Percentiles rank a stretch among this genome's conserved stretches.
Evolutionary conservation across 768 basidiomycete species (phyloP).

Genomic region (Suillus lakei): DNA sequence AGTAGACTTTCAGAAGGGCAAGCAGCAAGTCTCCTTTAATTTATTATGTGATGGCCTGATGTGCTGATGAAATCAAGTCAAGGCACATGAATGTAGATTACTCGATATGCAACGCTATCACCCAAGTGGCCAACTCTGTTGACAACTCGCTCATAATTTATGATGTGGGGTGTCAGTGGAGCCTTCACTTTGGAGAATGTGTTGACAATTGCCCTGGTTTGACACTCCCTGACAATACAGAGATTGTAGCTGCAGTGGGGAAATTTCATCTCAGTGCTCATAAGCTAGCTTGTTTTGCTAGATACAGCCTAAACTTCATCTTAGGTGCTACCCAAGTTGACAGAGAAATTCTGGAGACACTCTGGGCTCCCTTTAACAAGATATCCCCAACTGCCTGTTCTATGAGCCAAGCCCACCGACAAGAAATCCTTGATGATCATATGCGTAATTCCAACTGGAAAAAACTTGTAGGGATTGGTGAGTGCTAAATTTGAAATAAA

Average conservation of each 20-base stretch:
- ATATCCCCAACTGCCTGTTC: constrained; percentile 12
- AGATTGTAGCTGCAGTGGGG: constrained; percentile 20
- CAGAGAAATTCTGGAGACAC: constrained; percentile 36
- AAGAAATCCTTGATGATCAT: constrained; percentile 33
- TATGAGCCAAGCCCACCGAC: constrained; percentile 9
- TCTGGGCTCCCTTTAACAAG: constrained; percentile 34
- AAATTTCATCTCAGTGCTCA: constrained; percentile 36
- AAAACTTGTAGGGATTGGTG: constrained; percentile 31
- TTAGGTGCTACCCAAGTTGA: constrained; percentile 29
- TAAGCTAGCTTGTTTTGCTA: constrained; percentile 23
- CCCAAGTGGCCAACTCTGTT: constrained; percentile 4
- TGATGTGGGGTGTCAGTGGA: constrained; percentile 36
- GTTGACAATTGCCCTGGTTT: background rate
- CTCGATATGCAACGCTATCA: constrained; percentile 24
- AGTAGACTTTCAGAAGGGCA: constrained; percentile 38
- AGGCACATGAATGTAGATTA: constrained; percentile 37
- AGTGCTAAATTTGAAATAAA: background rate
- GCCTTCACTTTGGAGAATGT: constrained; percentile 19
- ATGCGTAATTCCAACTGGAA: constrained; percentile 40
- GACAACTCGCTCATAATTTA: constrained; percentile 25
- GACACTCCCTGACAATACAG: constrained; percentile 8
- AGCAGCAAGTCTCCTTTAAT: constrained; percentile 19
- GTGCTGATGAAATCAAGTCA: background rate
- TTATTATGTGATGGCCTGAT: background rate
- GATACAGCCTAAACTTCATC: constrained; percentile 30